Percentiles rank a stretch among this genome's conserved stretches.
Evolutionary conservation across 2,329 filamentous ascomycete genomes (phyloP).

Genomic region (Lojkania enalia): DNA sequence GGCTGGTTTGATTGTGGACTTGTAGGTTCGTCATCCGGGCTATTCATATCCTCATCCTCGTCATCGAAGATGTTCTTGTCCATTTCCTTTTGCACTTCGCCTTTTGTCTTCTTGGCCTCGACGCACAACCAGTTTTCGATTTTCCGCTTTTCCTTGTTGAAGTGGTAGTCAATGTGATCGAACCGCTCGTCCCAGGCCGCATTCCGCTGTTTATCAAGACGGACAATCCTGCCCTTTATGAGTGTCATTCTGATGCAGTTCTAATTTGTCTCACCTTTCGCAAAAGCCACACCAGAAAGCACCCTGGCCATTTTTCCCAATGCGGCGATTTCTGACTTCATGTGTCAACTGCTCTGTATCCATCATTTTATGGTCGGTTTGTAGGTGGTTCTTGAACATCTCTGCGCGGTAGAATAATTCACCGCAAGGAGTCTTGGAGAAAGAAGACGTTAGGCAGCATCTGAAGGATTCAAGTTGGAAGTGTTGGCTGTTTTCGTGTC

Average conservation of each 20-base stretch:
- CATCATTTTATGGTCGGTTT: conserved; percentile 51
- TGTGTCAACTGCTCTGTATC: conserved; percentile 40
- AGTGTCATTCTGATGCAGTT: too few species aligned
- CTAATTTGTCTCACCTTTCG: too few species aligned
- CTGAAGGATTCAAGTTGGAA: conserved; percentile 71
- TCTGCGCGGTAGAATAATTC: conserved; percentile 62
- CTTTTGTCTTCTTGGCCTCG: conserved; percentile 43
- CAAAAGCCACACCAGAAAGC: conserved; percentile 93
- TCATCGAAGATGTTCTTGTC: conserved; percentile 20
- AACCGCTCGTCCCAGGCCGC: conserved; percentile 65
- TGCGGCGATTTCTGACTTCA: conserved; percentile 58
- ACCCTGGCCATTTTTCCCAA: conserved; percentile 66
- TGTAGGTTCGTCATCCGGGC: conserved; percentile 1
- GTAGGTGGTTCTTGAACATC: conserved; percentile 65
- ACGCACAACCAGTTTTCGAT: conserved; percentile 62
- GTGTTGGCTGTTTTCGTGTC: conserved; percentile 83
- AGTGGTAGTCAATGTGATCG: conserved; percentile 77
- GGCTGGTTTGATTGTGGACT: conserved; percentile 4
- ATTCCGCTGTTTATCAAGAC: conserved; percentile 53
- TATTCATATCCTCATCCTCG: conserved; percentile 19
- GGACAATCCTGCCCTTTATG: conserved; percentile 56
- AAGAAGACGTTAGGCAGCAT: conserved; percentile 53
- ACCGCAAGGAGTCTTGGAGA: conserved; percentile 51
- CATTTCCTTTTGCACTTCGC: conserved; percentile 24
- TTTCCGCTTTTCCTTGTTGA: conserved; percentile 57